These are phyloP conservation scores for Angophora floribunda DNA, from an alignment of 345 rosid genomes.

Conservation along the genomic window DNA sequence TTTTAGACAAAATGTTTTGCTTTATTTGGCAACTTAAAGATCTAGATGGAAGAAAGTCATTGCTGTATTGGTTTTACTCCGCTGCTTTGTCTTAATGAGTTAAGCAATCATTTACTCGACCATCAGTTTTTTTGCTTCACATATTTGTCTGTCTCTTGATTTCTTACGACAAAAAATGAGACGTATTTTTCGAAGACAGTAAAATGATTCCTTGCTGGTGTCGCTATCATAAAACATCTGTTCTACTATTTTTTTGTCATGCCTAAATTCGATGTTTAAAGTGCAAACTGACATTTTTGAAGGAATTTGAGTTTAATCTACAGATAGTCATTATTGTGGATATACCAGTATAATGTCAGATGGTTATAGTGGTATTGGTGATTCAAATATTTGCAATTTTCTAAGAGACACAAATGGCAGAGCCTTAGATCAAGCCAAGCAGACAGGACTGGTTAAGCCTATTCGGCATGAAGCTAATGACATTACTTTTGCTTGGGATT, in stretches of 20 bases:
- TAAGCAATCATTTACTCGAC: neutral
- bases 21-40: neutral
- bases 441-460: neutral
- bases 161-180: neutral
- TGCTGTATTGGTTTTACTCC: neutral
- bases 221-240: neutral
- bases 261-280: neutral
- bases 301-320: neutral
- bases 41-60: neutral
- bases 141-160: neutral
- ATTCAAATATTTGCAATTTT: neutral
- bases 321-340: neutral
- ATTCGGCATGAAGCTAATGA: neutral
- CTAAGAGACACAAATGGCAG: neutral
- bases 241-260: neutral
- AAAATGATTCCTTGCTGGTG: neutral
- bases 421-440: neutral
- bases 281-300: neutral
- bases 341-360: neutral
- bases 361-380: neutral
- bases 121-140: neutral
- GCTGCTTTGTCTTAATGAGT: neutral
- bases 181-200: too few species aligned
- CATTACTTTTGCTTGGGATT: neutral
- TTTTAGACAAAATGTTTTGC: neutral